A percentile compares a stretch with the other conserved stretches of the same genome.
These are phyloP conservation scores for Globisporangium yorkense DNA, from an alignment of 352 stramenopile species.

Conservation along the genomic window DNA sequence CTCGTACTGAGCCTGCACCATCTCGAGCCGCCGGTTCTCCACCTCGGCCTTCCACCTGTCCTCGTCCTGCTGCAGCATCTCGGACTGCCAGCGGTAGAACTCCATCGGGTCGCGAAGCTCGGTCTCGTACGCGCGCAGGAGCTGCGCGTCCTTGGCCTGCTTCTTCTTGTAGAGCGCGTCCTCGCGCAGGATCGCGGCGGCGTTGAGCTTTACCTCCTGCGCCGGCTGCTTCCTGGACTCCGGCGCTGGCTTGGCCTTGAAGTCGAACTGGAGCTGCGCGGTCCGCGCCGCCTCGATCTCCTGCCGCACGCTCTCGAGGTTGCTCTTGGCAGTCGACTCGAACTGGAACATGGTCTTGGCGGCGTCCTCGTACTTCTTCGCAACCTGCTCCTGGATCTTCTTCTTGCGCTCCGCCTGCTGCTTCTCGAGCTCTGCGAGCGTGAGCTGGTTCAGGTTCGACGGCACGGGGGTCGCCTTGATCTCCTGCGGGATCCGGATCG, in stretches of 20 bases:
- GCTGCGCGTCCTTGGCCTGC: constrained; percentile 84
- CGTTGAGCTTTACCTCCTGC: constrained; percentile 80
- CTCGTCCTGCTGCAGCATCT: constrained; percentile 83
- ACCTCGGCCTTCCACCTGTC: constrained; percentile 60
- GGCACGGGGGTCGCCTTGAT: constrained; percentile 69
- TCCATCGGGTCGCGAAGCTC: constrained; percentile 88
- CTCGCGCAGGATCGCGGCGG: constrained; percentile 88
- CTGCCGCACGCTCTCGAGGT: constrained; percentile 53
- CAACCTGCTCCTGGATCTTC: constrained; percentile 45
- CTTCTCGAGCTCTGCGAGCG: constrained; percentile 53
- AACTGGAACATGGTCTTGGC: constrained; percentile 67
- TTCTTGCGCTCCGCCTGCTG: constrained; percentile 48
- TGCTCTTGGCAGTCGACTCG: constrained; percentile 71
- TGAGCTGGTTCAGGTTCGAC: constrained; percentile 55
- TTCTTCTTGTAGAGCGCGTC: constrained; percentile 90
- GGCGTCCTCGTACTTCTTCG: constrained; percentile 73
- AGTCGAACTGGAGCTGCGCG: constrained; percentile 60
- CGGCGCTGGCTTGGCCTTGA: constrained; percentile 69
- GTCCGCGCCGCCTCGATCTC: constrained; percentile 64
- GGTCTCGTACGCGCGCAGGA: constrained; percentile 85
- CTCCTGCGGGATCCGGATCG: constrained; percentile 73
- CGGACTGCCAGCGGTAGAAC: constrained; percentile 87
- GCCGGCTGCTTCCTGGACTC: constrained; percentile 20
- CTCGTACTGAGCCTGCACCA: constrained; percentile 78
- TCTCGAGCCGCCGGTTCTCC: constrained; percentile 72